Percentiles rank a stretch among this genome's conserved stretches.
These are phyloP conservation scores for Diospyros kaki DNA, from an alignment of 148 eudicot species.

Conservation along the genomic window DNA sequence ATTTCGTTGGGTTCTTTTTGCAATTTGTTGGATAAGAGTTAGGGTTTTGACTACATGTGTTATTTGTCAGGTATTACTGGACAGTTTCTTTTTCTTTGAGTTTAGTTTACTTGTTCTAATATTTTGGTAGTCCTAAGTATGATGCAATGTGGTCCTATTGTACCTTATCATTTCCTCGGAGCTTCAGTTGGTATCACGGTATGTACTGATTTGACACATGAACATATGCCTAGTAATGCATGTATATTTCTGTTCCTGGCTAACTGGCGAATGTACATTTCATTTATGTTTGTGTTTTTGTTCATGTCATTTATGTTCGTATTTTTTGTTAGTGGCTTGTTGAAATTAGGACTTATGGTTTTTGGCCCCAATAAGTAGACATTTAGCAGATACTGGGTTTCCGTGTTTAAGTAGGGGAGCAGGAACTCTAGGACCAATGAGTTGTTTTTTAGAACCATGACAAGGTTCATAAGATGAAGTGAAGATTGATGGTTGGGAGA, in stretches of 20 bases:
- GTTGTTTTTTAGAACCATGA: too few relatives aligned
- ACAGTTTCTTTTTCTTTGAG: neutral
- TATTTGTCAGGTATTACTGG: neutral
- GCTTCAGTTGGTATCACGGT: neutral
- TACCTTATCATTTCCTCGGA: neutral
- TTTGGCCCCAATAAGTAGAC: neutral
- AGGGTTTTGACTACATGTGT: constrained; percentile 1
- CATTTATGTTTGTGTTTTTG: neutral
- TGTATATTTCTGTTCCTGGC: neutral
- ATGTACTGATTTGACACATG: neutral
- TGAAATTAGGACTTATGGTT: neutral
- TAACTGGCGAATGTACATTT: too few relatives aligned
- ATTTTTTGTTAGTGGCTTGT: neutral
- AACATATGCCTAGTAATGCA: neutral
- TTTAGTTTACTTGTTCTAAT: neutral
- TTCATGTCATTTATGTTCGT: neutral
- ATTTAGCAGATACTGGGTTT: too few relatives aligned
- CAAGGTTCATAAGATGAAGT: too few relatives aligned
- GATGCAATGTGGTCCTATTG: neutral
- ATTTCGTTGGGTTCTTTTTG: neutral
- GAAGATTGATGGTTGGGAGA: too few relatives aligned
- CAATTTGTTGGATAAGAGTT: neutral
- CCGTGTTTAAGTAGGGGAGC: too few relatives aligned
- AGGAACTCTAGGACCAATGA: too few relatives aligned
- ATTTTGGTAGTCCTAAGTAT: too few relatives aligned